Base-by-base conservation (phyloP, 768 basidiomycete genomes). In the Mycena rebaudengoi region DNA sequence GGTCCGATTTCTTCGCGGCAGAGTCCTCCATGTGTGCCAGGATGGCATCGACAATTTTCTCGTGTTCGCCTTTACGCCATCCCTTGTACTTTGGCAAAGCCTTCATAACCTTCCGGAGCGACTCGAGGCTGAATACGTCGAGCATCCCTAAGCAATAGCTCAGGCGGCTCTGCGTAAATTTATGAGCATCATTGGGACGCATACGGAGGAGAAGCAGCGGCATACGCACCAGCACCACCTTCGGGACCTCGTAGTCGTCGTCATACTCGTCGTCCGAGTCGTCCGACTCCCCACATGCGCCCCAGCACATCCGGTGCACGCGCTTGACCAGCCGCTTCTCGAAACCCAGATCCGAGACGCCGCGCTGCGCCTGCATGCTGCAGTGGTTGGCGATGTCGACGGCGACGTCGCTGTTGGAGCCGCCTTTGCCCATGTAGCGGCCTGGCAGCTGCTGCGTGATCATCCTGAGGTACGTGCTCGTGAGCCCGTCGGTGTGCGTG, bases 241-340 rank as follows among this genome's bases (percentile, higher is more conserved):
- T 30, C 8, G 53, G 61, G 23, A 62, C 29, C 46, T 35, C 53
- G 56, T 62, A 62, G n/a, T 53, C 43, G 59, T 61, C 60, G 51
- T 54, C 60, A 21, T 29, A 53, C 39, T 61, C 60, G 35, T 61
- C 60, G 46, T 62, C 61, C 37, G 52, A 53, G 51, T 61, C 51
- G 1, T 46, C 52, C 25, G 37, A 55, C 39, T 62, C 61, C 23
- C 61, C 44, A 13, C 60, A 62, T 6, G 29, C 29, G 7, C 53
- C 53, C 23, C 28, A 56, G 39, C 53, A 62, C 61, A 62, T 62
- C 1, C 53, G 13, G 26, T 49, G 18, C 10, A 62, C 46, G 16
- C 46, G 37, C 30, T 62, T 62, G 7, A 56, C 53, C 53, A 62
- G 30, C 32, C 39, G 61, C 28, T 40, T 48, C 40, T 62, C 53